Evolutionary conservation across 73 alveolate species (phyloP).

Genomic region (Symbiodinium natans): DNA sequence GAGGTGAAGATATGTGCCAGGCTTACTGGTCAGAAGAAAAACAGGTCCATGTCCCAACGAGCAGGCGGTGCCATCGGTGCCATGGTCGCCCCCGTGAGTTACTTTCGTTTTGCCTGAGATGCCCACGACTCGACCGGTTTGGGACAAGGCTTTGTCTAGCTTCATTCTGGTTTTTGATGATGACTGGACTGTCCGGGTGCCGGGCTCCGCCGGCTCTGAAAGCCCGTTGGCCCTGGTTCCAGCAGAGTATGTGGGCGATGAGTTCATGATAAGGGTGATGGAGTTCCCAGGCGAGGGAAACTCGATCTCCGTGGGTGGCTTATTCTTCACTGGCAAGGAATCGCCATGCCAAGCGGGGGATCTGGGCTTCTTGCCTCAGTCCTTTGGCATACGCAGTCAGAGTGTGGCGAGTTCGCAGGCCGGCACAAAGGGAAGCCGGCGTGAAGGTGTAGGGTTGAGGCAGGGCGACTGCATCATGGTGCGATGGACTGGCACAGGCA

Average conservation of each 20-base stretch:
- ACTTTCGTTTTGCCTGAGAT: not conserved
- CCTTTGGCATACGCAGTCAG: conserved; percentile 54
- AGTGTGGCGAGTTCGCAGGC: not conserved
- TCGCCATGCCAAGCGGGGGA: conserved; percentile 64
- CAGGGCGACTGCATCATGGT: conserved; percentile 40
- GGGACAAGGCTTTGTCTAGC: conserved; percentile 66
- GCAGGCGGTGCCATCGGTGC: too few relatives aligned
- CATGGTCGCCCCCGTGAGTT: too few relatives aligned
- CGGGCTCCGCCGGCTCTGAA: conserved; percentile 74
- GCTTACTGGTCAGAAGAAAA: too few relatives aligned
- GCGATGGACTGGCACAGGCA: conserved; percentile 52
- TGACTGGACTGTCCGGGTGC: conserved; percentile 81
- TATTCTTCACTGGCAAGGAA: not conserved
- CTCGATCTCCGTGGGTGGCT: conserved; percentile 56
- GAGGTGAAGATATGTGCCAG: not conserved
- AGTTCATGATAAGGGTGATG: conserved; percentile 63
- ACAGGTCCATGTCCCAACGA: too few relatives aligned
- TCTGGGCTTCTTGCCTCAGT: conserved; percentile 58
- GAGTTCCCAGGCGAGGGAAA: conserved; percentile 72
- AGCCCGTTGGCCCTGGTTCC: conserved; percentile 79
- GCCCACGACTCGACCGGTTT: conserved; percentile 72
- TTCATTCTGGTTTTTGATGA: conserved; percentile 64
- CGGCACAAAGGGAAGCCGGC: conserved; percentile 70
- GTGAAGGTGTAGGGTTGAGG: conserved; percentile 25
- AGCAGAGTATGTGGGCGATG: conserved; percentile 64